These are phyloP conservation scores for Sequoia sempervirens DNA, from an alignment of 75 land plant species.

Conservation along the genomic window DNA sequence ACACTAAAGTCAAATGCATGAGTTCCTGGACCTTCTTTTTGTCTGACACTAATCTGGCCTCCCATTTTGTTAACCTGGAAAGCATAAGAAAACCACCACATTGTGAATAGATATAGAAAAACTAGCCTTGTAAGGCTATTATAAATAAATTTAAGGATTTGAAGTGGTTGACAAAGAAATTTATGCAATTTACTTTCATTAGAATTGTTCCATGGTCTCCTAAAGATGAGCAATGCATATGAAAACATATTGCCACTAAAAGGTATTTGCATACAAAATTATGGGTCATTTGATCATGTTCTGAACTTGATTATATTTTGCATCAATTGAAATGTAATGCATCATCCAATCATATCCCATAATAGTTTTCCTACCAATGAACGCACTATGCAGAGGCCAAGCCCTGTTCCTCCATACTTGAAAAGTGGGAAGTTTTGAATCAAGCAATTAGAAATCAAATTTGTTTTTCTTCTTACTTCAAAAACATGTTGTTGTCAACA, in stretches of 20 bases:
- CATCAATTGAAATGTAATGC: not conserved
- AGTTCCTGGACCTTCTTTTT: constrained; percentile 75
- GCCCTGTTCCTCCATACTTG: constrained; percentile 93
- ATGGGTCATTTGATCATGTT: not conserved
- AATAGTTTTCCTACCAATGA: constrained; percentile 53
- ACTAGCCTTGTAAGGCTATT: not conserved
- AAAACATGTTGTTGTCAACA: not conserved
- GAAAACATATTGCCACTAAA: not conserved
- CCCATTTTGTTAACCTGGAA: constrained; percentile 74
- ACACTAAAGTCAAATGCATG: constrained; percentile 51
- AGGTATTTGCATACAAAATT: not conserved
- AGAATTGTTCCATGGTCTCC: not conserved
- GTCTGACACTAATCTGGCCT: constrained; percentile 70
- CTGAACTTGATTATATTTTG: not conserved
- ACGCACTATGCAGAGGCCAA: constrained; percentile 79
- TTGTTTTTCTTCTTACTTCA: not conserved
- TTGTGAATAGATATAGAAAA: not conserved
- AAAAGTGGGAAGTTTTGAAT: constrained; percentile 4
- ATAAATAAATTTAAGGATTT: not conserved
- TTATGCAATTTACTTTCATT: not conserved
- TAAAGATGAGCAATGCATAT: not conserved
- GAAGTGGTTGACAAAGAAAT: not conserved
- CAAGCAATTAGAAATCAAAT: constrained; percentile 3
- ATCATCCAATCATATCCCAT: not conserved
- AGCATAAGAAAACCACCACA: not conserved